Evolutionary conservation across 176 grass and related monocot genomes (phyloP), one percentile per base, ranked within the genome.

Genomic region (Areca catechu): DNA sequence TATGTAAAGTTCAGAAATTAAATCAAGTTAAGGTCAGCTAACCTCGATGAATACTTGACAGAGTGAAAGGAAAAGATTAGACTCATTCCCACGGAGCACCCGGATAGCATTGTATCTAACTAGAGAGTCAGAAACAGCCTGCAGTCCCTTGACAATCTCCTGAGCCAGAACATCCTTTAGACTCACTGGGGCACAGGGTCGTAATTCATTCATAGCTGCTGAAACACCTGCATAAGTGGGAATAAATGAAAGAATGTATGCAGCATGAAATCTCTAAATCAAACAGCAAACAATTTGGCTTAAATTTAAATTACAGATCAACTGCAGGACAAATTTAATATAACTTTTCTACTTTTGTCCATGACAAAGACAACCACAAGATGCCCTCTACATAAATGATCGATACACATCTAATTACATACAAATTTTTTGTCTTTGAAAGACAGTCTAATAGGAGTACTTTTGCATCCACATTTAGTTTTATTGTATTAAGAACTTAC

Each of bases 41-140:
- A 98, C 94, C 94, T 98, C 94, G 16, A 98, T 51, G 69, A 93
- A 98, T 52, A 72, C 76, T 22, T 89, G 84, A 80, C 94, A 93
- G 65, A 98, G 84, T 65, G 94, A 80, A 57, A 89, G 85, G 66
- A 98, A 93, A 57, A 98, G 84, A 22, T 81, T 67, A 0, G 94
- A 98, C 43, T 98, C 94, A 5, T 98, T 98, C 20, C 88, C 88
- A 20, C 88, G 81, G 17, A 98, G 77, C 75, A 98, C 88, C 54
- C 84, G 69, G 83, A 93, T 86, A 30, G 94, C 88, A 62, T 98
- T 93, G 73, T 98, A 98, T 85, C 83, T 85, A 12, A 98, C 72
- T 66, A 98, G 76, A 65, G 94, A 98, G 22, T 93, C 82, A 51
- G 94, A 93, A 56, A 98, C 81, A 25, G 81, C 84, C 67, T 92